phyloP scores from a whole-genome alignment of 2,329 filamentous ascomycete genomes.

The Sporothrix brasiliensis region DNA sequence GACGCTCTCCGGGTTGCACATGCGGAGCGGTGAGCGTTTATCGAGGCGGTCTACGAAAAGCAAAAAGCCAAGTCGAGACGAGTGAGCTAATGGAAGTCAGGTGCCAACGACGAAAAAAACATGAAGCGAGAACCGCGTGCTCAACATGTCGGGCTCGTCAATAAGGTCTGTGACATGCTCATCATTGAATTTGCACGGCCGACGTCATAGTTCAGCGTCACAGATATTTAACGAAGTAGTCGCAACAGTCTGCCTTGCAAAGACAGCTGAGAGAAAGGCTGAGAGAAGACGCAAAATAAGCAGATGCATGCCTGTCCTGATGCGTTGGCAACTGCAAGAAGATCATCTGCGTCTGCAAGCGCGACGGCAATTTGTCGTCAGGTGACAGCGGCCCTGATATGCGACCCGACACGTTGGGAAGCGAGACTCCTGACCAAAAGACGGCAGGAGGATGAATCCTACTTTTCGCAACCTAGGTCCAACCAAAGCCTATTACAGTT shows the following conservation, averaged over 20 bases:
- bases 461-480: background rate
- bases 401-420: slow-evolving; percentile 24
- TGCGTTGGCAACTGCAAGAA: slow-evolving; percentile 29
- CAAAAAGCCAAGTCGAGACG: background rate
- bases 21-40: slow-evolving; percentile 25
- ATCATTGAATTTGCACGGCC: background rate
- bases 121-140: background rate
- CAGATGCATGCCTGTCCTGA: background rate
- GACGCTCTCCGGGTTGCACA: slow-evolving; percentile 28
- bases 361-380: background rate
- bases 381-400: slow-evolving; percentile 19
- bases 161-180: no score
- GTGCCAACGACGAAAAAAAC: background rate
- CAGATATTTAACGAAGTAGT: background rate
- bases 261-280: slow-evolving; percentile 24
- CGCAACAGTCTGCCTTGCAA: slow-evolving; percentile 26
- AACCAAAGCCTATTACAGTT: background rate
- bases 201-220: background rate
- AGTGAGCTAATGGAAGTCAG: background rate
- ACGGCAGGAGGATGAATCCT: slow-evolving; percentile 3
- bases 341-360: slow-evolving; percentile 1
- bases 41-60: background rate
- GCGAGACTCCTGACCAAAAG: background rate
- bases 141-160: background rate
- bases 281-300: background rate